Evolutionary conservation across 176 grass and related monocot genomes (phyloP), one percentile per base, ranked within the genome.

Genomic region (Saccharum spontaneum): DNA sequence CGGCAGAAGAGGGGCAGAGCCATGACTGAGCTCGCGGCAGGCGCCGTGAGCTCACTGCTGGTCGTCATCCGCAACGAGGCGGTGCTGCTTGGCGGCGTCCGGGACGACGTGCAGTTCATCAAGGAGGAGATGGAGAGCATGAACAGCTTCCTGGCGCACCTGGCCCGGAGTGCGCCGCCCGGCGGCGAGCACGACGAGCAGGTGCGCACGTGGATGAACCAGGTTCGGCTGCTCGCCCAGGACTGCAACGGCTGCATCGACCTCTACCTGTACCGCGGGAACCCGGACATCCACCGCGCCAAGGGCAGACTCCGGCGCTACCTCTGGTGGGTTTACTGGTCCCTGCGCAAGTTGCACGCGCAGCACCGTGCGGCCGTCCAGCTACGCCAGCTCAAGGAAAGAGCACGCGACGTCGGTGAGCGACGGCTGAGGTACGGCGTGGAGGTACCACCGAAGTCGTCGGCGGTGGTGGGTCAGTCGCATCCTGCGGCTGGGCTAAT

Each of bases 61-160:
- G 41, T 17, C 24, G 24, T 48, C 16, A 18, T 80, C 41, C 8
- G 62, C 7, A n/a, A 49, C 17, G 78, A 80, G 38, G 4, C 8
- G 24, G 62, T 0, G 62, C 15, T 49, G 24, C 40, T 80, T 17
- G 8, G 41, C 1, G 5, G 61, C 9, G 41, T 80, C 8, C 0
- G 2, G 8, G 8, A 10, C 2, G 78, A 80, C 24, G 62, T 80
- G 41, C 15, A 36, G 62, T 80, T 79, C 61, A 81, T 81, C 64
- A 37, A 54, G 64, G 79, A 81, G 79, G 79, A 81, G 79, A 81
- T 81, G 65, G 79, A 81, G 79, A 81, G 79, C 80, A 73, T 62
- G 52, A 61, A 45, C 38, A 45, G 38, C 69, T 86, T 86, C 77
- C 43, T 80, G 14, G 0, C 0, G 57, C 69, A 80, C 69, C 85